Evolutionary conservation across 345 rosid species (phyloP).

Genomic region (Aquilaria yunnanensis): DNA sequence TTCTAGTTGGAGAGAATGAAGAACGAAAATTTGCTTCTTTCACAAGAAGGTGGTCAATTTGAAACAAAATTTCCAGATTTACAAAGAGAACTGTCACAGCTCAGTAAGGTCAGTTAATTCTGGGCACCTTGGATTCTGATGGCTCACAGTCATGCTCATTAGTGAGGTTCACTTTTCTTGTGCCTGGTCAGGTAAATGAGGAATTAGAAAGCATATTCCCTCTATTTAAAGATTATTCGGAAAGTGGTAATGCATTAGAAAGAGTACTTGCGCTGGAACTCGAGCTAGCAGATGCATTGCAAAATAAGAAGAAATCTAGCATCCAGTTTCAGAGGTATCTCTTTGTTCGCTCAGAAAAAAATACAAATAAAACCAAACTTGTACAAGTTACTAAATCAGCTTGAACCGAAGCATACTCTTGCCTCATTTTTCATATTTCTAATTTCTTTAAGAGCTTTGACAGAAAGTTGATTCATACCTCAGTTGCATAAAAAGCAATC

Average conservation of each 20-base stretch:
- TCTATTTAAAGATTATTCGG: slow-evolving; percentile 42
- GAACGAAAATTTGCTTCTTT: slow-evolving; percentile 66
- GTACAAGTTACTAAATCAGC: too few relatives aligned
- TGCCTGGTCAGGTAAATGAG: slow-evolving; percentile 64
- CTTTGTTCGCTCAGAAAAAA: background rate
- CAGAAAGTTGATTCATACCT: too few relatives aligned
- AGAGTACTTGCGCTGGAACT: slow-evolving; percentile 92
- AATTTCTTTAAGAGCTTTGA: too few relatives aligned
- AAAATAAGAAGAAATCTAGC: slow-evolving; percentile 59
- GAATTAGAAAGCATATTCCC: slow-evolving; percentile 77
- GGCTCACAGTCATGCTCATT: slow-evolving; percentile 7
- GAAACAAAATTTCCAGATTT: slow-evolving; percentile 57
- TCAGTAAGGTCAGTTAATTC: slow-evolving; percentile 53
- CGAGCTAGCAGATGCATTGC: slow-evolving; percentile 85
- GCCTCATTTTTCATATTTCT: background rate
- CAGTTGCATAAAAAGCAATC: too few relatives aligned
- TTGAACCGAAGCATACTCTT: background rate
- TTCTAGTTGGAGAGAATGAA: slow-evolving; percentile 91
- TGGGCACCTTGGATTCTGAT: slow-evolving; percentile 7
- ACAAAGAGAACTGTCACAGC: slow-evolving; percentile 54
- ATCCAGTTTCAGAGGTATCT: slow-evolving; percentile 72
- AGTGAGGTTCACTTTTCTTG: slow-evolving; percentile 12
- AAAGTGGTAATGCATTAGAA: slow-evolving; percentile 65
- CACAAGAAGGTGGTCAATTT: slow-evolving; percentile 38
- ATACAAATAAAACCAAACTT: background rate